A percentile compares a stretch with the other conserved stretches of the same genome.
phyloP scores from a whole-genome alignment of 352 stramenopile genomes.

The Phytophthora pistaciae region DNA sequence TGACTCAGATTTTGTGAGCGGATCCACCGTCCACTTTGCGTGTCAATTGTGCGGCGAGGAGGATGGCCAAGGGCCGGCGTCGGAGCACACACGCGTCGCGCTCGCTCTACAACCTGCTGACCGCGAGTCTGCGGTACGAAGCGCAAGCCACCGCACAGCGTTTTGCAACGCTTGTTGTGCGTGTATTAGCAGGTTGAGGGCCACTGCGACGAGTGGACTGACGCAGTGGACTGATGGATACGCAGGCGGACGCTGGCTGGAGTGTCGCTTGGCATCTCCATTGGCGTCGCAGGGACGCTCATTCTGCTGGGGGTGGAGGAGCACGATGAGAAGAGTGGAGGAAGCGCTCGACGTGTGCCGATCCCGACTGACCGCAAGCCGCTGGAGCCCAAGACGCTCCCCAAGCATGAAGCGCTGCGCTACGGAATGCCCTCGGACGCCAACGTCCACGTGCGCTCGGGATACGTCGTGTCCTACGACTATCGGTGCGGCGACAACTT shows the following conservation, averaged over 20 bases:
- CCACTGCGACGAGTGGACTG: slow-evolving; percentile 14
- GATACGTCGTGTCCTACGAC: slow-evolving; percentile 90
- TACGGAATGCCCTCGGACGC: slow-evolving; percentile 73
- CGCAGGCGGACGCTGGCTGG: slow-evolving; percentile 49
- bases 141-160: neutral
- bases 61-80: slow-evolving; percentile 40
- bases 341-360: slow-evolving; percentile 10
- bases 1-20: slow-evolving; percentile 20
- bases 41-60: slow-evolving; percentile 15
- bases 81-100: slow-evolving; percentile 19
- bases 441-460: slow-evolving; percentile 79
- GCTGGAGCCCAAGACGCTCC: slow-evolving; percentile 23
- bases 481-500: slow-evolving; percentile 53
- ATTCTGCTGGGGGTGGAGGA: slow-evolving; percentile 44
- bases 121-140: slow-evolving; percentile 44
- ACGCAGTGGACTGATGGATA: slow-evolving; percentile 6
- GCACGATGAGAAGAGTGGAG: slow-evolving; percentile 15
- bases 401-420: slow-evolving; percentile 72
- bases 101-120: slow-evolving; percentile 40
- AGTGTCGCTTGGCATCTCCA: slow-evolving; percentile 59
- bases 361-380: slow-evolving; percentile 22
- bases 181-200: neutral
- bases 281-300: slow-evolving; percentile 58
- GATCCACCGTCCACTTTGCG: slow-evolving; percentile 6
- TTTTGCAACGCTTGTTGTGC: slow-evolving; percentile 3